phyloP scores from a whole-genome alignment of 208 protist genomes.

The Leishmania lainsoni region DNA sequence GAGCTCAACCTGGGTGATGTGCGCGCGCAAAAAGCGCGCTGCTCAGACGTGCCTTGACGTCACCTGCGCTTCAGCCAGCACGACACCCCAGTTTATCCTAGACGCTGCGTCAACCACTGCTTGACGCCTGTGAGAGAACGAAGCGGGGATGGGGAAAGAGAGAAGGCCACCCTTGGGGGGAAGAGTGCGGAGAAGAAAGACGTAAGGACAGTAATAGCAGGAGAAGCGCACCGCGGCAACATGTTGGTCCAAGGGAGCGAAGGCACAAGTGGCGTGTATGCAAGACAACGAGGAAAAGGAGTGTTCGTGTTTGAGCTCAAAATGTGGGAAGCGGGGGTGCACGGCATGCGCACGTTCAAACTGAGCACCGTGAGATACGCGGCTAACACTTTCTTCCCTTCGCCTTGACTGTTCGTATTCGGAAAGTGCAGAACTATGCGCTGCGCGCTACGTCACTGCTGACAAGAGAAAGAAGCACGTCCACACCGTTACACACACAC shows the following conservation, averaged over 20 bases:
- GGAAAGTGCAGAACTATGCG: not conserved
- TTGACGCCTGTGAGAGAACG: not conserved
- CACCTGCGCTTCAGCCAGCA: not conserved
- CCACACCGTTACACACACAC: not conserved
- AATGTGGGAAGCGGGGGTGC: not conserved
- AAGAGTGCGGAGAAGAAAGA: not conserved
- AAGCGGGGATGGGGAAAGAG: not conserved
- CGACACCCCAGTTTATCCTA: not conserved
- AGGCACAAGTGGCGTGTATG: not conserved
- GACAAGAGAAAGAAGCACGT: not conserved
- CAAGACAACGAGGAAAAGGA: not conserved
- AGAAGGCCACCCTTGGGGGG: not conserved
- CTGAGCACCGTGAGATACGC: not conserved
- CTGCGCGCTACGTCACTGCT: not conserved
- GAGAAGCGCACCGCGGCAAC: not conserved
- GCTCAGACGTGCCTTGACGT: too few species aligned
- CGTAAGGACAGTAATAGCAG: not conserved
- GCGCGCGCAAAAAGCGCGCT: not conserved
- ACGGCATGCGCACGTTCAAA: not conserved
- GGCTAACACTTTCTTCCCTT: not conserved
- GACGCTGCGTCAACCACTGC: not conserved
- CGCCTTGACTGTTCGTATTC: not conserved
- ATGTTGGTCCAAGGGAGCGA: too few species aligned
- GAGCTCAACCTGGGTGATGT: not conserved
- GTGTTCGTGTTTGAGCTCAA: not conserved